Base-by-base conservation (phyloP, 2,329 filamentous ascomycete genomes). In the Leptodontidium sp. region DNA sequence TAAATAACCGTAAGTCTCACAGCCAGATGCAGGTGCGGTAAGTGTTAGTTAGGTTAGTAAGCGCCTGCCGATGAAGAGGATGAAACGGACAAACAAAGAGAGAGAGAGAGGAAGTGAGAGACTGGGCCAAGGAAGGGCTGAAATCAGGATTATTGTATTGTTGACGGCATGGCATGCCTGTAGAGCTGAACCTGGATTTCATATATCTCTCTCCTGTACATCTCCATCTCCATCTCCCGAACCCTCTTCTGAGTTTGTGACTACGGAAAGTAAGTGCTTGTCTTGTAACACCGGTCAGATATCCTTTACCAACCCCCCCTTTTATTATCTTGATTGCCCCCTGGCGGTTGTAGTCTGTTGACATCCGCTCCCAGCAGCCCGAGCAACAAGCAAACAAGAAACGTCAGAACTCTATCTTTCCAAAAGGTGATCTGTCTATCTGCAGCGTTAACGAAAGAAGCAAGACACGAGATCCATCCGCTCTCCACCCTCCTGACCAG, bases 71-170 rank as follows among this genome's bases (percentile, higher is more conserved):
- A 45, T 24, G 55, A 15, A 43, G 55, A 59, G 17, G n/a, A 43
- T 59, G 55, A 59, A 59, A 43, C 55, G 32, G 32, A 32, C 26
- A 35, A 14, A 24, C n/a, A 50, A 24, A 9, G 11, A 50, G 24
- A 26, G 26, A 38, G 5, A 57, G 26, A 21, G 14, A 35, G 29
- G 17, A 2, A 14, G 35, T 40, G 29, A 8, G 6, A 14, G 35
- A 21, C 32, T 38, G 35, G 55, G 21, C 35, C 24, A 43, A 14
- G 21, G 24, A 43, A 14, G 21, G 24, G 55, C 55, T 32, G 40
- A 61, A 61, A 61, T 61, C 58, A 49, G 40, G 58, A 40, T 61
- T 49, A 47, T 61, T 61, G 5, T 49, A 15, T 3, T 59, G 55
- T 59, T 59, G 55, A 59, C 43, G 43, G 35, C 58, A 61, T 61